Conservation (phyloP, 1,139 yeast species). For the Wickerhamomyces sp. region DNA sequence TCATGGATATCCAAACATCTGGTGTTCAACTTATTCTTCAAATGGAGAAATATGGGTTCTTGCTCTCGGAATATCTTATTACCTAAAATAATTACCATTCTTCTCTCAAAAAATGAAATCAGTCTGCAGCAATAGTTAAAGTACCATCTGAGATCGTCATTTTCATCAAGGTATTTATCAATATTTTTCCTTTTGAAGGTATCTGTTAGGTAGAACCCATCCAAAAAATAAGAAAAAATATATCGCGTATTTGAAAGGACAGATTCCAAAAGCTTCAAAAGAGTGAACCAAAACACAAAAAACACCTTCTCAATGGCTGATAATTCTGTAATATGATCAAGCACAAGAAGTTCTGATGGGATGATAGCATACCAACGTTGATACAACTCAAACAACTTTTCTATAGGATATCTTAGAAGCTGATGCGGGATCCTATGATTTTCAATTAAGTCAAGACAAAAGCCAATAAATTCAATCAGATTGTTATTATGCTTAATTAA, state of each 20-base stretch:
- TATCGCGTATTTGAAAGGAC: slow-evolving; percentile 2
- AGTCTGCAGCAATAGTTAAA: slow-evolving; percentile 20
- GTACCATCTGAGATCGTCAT: slow-evolving; percentile 7
- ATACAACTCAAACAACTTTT: slow-evolving; percentile 1
- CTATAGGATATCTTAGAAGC: slow-evolving; percentile 4
- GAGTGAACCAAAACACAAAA: slow-evolving; percentile 8
- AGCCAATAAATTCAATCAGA: slow-evolving; percentile 1
- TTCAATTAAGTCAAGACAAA: not conserved
- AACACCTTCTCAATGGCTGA: slow-evolving; percentile 11
- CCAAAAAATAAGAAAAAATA: slow-evolving; percentile 6
- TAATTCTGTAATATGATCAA: slow-evolving; percentile 6
- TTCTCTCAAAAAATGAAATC: slow-evolving; percentile 16
- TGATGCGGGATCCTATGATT: not conserved
- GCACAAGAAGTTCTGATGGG: slow-evolving; percentile 16
- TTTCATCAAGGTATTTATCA: slow-evolving; percentile 1
- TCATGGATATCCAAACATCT: slow-evolving; percentile 20
- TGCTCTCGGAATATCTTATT: slow-evolving; percentile 15
- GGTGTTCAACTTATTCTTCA: slow-evolving; percentile 13
- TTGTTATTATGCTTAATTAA: not conserved
- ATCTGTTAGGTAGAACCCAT: slow-evolving; percentile 1
- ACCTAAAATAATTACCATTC: slow-evolving; percentile 13
- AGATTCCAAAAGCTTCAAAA: slow-evolving; percentile 1
- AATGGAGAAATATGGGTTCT: slow-evolving; percentile 12
- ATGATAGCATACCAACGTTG: slow-evolving; percentile 5
- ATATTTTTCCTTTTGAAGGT: not conserved